These are phyloP conservation scores for Pythium coloratum DNA, from an alignment of 352 stramenopile genomes.

Conservation along the genomic window DNA sequence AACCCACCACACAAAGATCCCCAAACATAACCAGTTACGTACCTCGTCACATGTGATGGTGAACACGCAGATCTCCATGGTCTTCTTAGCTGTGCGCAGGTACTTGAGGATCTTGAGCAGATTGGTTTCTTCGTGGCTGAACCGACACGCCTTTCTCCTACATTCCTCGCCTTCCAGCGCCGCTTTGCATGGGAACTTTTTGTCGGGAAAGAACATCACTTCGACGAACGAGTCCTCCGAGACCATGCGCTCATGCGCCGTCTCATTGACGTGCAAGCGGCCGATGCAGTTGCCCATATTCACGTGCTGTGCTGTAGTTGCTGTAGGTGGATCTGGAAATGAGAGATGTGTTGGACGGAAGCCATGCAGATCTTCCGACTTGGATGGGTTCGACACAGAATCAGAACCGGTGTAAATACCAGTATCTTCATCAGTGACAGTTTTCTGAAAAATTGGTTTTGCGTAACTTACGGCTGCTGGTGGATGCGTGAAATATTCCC, in stretches of 20 bases:
- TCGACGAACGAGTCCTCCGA: slow-evolving; percentile 63
- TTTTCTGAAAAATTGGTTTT: neutral
- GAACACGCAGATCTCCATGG: slow-evolving; percentile 73
- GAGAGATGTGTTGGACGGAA: neutral
- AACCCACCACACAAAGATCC: neutral
- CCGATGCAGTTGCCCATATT: slow-evolving; percentile 69
- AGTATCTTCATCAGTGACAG: neutral
- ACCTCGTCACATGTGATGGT: slow-evolving; percentile 78
- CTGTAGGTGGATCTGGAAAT: neutral
- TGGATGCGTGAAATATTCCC: neutral
- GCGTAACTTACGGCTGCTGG: neutral
- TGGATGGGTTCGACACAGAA: slow-evolving; percentile 12
- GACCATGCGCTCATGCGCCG: slow-evolving; percentile 11
- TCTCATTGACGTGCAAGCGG: slow-evolving; percentile 9
- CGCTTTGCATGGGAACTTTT: slow-evolving; percentile 57
- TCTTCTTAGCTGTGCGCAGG: slow-evolving; percentile 41
- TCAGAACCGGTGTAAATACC: neutral
- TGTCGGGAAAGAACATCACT: slow-evolving; percentile 74
- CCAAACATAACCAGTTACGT: neutral
- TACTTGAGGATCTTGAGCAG: slow-evolving; percentile 55
- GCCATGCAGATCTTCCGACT: neutral
- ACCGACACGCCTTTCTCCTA: slow-evolving; percentile 67
- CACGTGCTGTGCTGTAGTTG: neutral
- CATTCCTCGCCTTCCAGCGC: slow-evolving; percentile 47
- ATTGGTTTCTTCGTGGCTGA: slow-evolving; percentile 61